Base-by-base conservation (phyloP, 352 stramenopile genomes). In the Globisporangium irregulare region DNA sequence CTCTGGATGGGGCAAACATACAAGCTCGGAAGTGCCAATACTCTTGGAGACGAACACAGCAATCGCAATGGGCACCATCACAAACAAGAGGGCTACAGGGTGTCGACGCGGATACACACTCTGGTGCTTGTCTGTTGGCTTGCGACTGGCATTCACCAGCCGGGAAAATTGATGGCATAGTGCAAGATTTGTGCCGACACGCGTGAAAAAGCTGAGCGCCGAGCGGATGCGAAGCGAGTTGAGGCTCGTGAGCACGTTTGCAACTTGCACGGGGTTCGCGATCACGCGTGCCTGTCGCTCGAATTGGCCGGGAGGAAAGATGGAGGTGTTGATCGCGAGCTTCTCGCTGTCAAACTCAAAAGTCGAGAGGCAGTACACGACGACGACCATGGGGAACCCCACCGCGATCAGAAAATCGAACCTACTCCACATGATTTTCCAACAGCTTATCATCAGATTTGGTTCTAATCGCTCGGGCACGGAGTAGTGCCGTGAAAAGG, bases 331-430 rank as follows among this genome's bases (percentile, higher is more conserved):
- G 59, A 79, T 73, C 1, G 36, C 62, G 18, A 77, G 36, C 25
- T 69, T 27, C 18, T 25, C 53, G 2, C 65, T 62, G 29, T 84
- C 69, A 24, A 73, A 77, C 12, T 70, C 56, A 36, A 84, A 75
- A 0, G 34, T 71, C n/a, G 36, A n/a, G 25, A 80, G 51, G 14
- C 70, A 76, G 50, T 76, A 78, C 4, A 15, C 25, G 10, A 82
- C 51, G 50, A 74, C 60, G 18, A 75, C 1, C 7, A 80, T 67
- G 5, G 77, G 77, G 32, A 78, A 79, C 0, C 41, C 66, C 14
- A 82, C 32, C 1, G 67, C 62, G n/a, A 82, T 66, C 7, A 79
- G 60, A 3, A 85, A 69, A 14, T 34, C 53, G 22, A 58, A 58
- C 27, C 27, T 32, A 32, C 27, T 32, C 27, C 27, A 32, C 27